Percentiles rank a stretch among this genome's conserved stretches.
Evolutionary conservation across 1,284 basidiomycete species (phyloP).

Genomic region (Cutaneotrichosporon sp.): DNA sequence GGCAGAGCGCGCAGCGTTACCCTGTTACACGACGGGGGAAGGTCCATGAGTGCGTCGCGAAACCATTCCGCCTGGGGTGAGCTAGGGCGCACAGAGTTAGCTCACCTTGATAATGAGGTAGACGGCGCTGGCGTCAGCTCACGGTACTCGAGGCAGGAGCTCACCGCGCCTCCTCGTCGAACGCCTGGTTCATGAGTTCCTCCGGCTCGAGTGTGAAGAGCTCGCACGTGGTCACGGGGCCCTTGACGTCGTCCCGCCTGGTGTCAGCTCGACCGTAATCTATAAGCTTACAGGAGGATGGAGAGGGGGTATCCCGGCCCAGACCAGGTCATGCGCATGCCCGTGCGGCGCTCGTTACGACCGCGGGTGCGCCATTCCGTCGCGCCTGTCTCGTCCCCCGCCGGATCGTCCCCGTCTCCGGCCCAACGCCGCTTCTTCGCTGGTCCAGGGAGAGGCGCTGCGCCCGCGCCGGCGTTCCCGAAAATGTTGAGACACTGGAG

Average conservation of each 20-base stretch:
- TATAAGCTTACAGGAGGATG: slow-evolving; percentile 64
- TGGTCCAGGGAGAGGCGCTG: neutral
- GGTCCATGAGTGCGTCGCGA: slow-evolving; percentile 79
- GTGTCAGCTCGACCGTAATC: neutral
- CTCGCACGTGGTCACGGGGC: slow-evolving; percentile 83
- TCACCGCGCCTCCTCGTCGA: slow-evolving; percentile 64
- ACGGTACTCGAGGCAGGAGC: slow-evolving; percentile 29
- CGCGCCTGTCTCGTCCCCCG: slow-evolving; percentile 48
- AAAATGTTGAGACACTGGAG: slow-evolving; percentile 89
- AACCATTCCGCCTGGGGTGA: slow-evolving; percentile 74
- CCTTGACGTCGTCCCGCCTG: slow-evolving; percentile 74
- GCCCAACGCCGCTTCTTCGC: slow-evolving; percentile 36
- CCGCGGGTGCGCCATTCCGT: slow-evolving; percentile 25
- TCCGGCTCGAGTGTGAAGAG: slow-evolving; percentile 81
- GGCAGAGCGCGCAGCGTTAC: slow-evolving; percentile 70
- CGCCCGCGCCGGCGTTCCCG: slow-evolving; percentile 59
- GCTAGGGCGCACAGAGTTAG: neutral
- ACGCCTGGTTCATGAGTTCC: slow-evolving; percentile 69
- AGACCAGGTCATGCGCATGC: slow-evolving; percentile 76
- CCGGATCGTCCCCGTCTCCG: slow-evolving; percentile 48
- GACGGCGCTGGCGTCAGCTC: slow-evolving; percentile 55
- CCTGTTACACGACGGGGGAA: slow-evolving; percentile 75
- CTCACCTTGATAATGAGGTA: slow-evolving; percentile 79
- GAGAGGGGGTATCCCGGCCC: slow-evolving; percentile 74
- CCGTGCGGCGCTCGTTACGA: slow-evolving; percentile 51